Conservation (phyloP, 441 rosid species). For the Gossypium lobatum region DNA sequence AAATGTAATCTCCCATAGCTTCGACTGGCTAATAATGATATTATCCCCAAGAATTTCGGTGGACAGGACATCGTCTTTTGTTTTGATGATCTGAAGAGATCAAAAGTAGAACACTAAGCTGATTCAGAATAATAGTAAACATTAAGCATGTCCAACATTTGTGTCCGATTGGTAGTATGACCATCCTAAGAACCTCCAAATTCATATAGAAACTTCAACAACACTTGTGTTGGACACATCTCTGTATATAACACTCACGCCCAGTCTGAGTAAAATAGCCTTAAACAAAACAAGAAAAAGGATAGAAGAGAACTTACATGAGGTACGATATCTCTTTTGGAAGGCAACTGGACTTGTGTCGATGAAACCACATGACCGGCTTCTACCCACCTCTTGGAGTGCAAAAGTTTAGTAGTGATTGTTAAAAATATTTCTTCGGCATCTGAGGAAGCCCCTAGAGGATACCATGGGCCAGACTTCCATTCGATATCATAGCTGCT, state of each 20-base stretch:
- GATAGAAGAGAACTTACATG: conserved; percentile 42
- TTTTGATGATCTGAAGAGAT: conserved; percentile 48
- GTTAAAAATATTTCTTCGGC: conserved; percentile 69
- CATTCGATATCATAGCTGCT: conserved; percentile 52
- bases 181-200: neutral
- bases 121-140: neutral
- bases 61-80: conserved; percentile 32
- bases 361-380: conserved; percentile 79
- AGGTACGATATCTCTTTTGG: conserved; percentile 44
- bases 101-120: neutral
- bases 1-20: conserved; percentile 66
- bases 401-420: conserved; percentile 45
- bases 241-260: neutral
- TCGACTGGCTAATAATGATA: conserved; percentile 48
- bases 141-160: too few species aligned
- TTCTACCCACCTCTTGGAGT: conserved; percentile 70
- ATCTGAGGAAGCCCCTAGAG: conserved; percentile 55
- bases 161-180: neutral
- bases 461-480: conserved; percentile 82
- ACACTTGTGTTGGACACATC: neutral
- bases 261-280: neutral
- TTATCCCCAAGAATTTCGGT: conserved; percentile 50
- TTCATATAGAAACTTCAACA: neutral
- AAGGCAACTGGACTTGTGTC: conserved; percentile 68
- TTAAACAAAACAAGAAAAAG: neutral